Conservation (phyloP, 139 green algal species). For the Picochlorum sp. region DNA sequence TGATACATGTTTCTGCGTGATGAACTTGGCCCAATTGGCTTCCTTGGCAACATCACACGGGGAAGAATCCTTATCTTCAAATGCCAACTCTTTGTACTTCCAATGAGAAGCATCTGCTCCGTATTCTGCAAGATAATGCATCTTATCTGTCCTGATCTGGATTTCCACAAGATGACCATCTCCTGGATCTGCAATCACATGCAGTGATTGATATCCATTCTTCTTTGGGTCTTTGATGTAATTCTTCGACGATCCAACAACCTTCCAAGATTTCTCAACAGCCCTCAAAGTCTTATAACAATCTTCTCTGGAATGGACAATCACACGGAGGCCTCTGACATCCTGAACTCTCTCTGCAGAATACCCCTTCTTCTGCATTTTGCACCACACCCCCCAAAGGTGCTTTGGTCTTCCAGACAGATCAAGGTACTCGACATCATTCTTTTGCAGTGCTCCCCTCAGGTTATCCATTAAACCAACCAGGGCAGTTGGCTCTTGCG, state of each 20-base stretch:
- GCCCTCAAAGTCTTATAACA: slow-evolving; percentile 79
- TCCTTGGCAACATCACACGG: slow-evolving; percentile 7
- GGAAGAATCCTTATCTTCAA: not conserved
- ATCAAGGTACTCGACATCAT: slow-evolving; percentile 46
- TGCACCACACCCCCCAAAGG: slow-evolving; percentile 78
- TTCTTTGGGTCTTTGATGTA: slow-evolving; percentile 82
- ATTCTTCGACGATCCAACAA: slow-evolving; percentile 65
- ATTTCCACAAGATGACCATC: slow-evolving; percentile 47
- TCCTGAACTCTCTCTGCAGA: slow-evolving; percentile 59
- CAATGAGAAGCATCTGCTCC: slow-evolving; percentile 85
- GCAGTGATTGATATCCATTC: slow-evolving; percentile 88
- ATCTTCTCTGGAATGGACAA: slow-evolving; percentile 69
- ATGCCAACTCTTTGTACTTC: slow-evolving; percentile 86
- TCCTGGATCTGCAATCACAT: slow-evolving; percentile 36
- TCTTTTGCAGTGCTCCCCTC: slow-evolving; percentile 26
- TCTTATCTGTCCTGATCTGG: slow-evolving; percentile 88
- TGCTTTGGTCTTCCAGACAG: slow-evolving; percentile 85
- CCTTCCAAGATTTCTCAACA: slow-evolving; percentile 46
- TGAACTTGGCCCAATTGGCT: slow-evolving; percentile 26
- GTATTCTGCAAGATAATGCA: slow-evolving; percentile 88
- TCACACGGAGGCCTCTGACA: slow-evolving; percentile 74
- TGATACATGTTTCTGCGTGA: slow-evolving; percentile 16
- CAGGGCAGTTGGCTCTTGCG: slow-evolving; percentile 17
- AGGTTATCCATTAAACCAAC: slow-evolving; percentile 22
- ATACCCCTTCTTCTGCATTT: slow-evolving; percentile 64